Base-by-base conservation (phyloP, 192 early-diverging fungal species). In the Coemansia sp. region DNA sequence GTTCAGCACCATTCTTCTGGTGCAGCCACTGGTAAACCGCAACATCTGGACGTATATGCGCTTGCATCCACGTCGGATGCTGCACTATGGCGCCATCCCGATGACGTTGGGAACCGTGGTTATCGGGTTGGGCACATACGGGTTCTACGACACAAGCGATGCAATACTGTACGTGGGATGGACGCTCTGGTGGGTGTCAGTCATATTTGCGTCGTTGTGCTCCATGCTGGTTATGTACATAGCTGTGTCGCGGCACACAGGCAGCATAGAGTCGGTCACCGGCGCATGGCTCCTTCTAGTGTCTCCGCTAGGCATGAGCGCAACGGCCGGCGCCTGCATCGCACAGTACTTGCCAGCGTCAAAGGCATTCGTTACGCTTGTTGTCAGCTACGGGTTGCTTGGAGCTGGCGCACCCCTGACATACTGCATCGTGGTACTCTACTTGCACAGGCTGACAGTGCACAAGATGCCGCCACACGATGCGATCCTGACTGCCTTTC, bases 211-310 rank as follows among this genome's bases (percentile, higher is more conserved):
- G 0, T 81, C 78, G 78, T 0, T 53, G 13, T 9, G 19, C 50
- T 29, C 25, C 10, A 29, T 53, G 25, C 20, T 53, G 5, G 41
- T 82, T 10, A 15, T 53, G 22, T 53, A 53, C 25, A 22, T 53
- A 7, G 50, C 50, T 8, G 42, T 45, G 11, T 53, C 50, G 50
- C 50, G 50, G 22, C 50, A 53, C 4, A 29, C 25, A 9, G 23
- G 8, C 5, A 13, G 42, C 10, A 17, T 45, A 17, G 42, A 17
- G 4, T 17, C 14, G 0, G 20, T 53, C 19, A 85, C 73, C 10
- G 83, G 67, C 10, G 70, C 81, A 1, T 85, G 83, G 83, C 67
- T 85, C 6, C 49, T 85, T 25, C 73, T 83, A 2, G 70, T 84
- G 11, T 79, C 82, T 0, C 84, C 84, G 10, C 67, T 76, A 1